Conservation (phyloP, 169 alveolate species). For the Eimeria necatrix region DNA sequence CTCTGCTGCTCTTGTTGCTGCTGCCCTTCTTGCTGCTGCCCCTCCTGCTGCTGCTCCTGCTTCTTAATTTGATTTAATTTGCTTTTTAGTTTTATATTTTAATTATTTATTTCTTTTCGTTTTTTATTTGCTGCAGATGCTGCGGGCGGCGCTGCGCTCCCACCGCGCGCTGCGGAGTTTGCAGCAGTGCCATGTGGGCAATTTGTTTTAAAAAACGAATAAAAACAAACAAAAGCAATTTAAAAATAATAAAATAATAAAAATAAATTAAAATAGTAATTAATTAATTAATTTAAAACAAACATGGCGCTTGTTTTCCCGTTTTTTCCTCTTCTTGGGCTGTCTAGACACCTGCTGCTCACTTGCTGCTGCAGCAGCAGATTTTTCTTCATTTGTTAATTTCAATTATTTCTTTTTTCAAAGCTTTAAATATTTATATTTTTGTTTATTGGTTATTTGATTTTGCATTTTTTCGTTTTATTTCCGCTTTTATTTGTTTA, state of each 20-base stretch:
- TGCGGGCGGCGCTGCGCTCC: background rate
- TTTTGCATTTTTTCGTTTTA: background rate
- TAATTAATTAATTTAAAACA: too few species aligned
- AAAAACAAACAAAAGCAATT: too few species aligned
- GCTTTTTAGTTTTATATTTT: background rate
- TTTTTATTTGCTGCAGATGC: background rate
- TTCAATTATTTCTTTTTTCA: background rate
- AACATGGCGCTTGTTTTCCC: too few species aligned
- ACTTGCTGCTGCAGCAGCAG: too few species aligned
- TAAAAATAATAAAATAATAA: too few species aligned
- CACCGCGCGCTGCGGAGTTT: slow-evolving; percentile 17
- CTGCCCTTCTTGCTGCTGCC: background rate
- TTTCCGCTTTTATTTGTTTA: background rate
- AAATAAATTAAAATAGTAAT: too few species aligned
- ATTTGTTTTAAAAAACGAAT: background rate
- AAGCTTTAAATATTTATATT: background rate
- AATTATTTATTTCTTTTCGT: too few species aligned
- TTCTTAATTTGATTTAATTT: too few species aligned
- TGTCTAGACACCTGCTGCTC: too few species aligned
- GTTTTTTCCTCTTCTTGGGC: too few species aligned
- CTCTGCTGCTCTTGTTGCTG: background rate
- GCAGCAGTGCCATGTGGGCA: background rate
- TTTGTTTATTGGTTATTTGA: background rate
- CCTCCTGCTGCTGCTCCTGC: background rate
- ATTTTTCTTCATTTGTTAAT: too few species aligned